A percentile compares a stretch with the other conserved stretches of the same genome.
Evolutionary conservation across 1,284 basidiomycete genomes (phyloP).

Genomic region (Austroboletus olivaceoglutinosus): DNA sequence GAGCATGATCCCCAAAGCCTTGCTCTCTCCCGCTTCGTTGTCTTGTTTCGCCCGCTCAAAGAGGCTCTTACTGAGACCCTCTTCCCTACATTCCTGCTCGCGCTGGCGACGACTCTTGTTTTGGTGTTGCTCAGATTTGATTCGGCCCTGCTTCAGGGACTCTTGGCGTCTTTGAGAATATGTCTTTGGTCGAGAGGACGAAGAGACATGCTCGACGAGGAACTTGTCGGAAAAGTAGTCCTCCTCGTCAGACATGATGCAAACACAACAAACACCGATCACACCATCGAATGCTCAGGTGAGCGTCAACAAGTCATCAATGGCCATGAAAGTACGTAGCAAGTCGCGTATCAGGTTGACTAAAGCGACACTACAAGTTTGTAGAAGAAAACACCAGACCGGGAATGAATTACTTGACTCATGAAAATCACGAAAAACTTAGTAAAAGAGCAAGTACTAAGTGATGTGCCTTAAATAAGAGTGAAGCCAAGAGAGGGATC

Average conservation of each 20-base stretch:
- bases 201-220: slow-evolving; percentile 41
- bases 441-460: slow-evolving; percentile 35
- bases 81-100: slow-evolving; percentile 72
- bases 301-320: slow-evolving; percentile 29
- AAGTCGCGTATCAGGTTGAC: slow-evolving; percentile 36
- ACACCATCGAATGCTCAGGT: slow-evolving; percentile 3
- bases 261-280: slow-evolving; percentile 18
- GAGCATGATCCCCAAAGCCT: slow-evolving; percentile 83
- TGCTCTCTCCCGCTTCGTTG: slow-evolving; percentile 51
- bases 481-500: slow-evolving; percentile 29
- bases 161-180: slow-evolving; percentile 70
- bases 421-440: slow-evolving; percentile 37
- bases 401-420: slow-evolving; percentile 34
- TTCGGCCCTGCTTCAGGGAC: slow-evolving; percentile 50
- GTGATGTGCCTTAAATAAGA: slow-evolving; percentile 34
- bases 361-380: slow-evolving; percentile 40
- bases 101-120: slow-evolving; percentile 62
- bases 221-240: slow-evolving; percentile 87
- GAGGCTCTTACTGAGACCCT: slow-evolving; percentile 72
- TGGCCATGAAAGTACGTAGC: slow-evolving; percentile 33
- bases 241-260: slow-evolving; percentile 53
- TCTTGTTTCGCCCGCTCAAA: slow-evolving; percentile 74
- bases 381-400: slow-evolving; percentile 50
- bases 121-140: slow-evolving; percentile 64
- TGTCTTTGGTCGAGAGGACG: slow-evolving; percentile 46